Evolutionary conservation across 768 basidiomycete species (phyloP).

Genomic region (Termitomyces titanicus): DNA sequence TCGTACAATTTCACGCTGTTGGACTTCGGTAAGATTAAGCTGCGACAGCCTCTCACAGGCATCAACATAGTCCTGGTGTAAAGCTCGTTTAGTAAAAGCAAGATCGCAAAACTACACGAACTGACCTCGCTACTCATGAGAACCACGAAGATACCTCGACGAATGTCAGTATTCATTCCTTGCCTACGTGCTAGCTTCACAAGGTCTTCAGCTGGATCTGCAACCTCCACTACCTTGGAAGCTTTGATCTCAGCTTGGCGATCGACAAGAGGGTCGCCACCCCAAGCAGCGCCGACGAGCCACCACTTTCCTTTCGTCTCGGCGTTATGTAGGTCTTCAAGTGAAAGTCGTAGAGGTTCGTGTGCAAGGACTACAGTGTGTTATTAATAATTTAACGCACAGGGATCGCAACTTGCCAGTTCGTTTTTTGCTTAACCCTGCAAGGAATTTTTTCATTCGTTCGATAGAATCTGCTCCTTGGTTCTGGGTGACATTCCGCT

Average conservation of each 20-base stretch:
- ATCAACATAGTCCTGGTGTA: conserved; percentile 85
- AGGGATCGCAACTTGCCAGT: conserved; percentile 46
- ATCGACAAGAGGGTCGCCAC: conserved; percentile 86
- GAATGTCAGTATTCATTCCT: conserved; percentile 98
- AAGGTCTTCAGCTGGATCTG: conserved; percentile 37
- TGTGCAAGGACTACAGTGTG: conserved; percentile 60
- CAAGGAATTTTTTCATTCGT: conserved; percentile 85
- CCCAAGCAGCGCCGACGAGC: conserved; percentile 96
- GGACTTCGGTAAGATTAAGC: conserved; percentile 79
- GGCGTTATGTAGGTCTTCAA: conserved; percentile 81
- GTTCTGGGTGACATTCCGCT: conserved; percentile 57
- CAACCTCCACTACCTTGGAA: conserved; percentile 16
- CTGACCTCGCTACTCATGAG: conserved; percentile 94
- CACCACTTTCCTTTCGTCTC: conserved; percentile 96
- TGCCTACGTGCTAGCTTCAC: conserved; percentile 86
- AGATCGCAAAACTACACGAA: conserved; percentile 2
- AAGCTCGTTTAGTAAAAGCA: not conserved
- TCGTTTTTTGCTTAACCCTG: conserved; percentile 69
- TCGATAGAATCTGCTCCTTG: conserved; percentile 75
- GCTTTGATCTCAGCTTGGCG: conserved; percentile 39
- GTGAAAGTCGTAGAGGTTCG: conserved; percentile 82
- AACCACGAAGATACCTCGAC: conserved; percentile 87
- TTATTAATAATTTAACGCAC: not conserved
- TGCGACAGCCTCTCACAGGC: conserved; percentile 88
- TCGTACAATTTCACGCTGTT: conserved; percentile 93